Conservation (phyloP, 345 rosid species). For the Eucalyptus decipiens region DNA sequence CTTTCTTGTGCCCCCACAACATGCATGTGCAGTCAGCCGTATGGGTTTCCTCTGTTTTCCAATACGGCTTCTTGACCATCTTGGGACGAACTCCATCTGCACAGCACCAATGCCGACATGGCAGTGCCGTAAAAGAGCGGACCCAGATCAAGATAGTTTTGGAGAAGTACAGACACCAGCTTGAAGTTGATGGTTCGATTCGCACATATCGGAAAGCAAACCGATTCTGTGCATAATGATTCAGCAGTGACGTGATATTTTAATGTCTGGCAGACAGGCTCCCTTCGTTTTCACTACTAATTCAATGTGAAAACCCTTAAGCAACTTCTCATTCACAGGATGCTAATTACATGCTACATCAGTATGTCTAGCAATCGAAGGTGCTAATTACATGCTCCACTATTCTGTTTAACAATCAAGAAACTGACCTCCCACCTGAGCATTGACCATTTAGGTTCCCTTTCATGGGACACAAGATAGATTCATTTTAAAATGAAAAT, state of each 20-base stretch:
- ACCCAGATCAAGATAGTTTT: background rate
- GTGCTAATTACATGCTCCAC: background rate
- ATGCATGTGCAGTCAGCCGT: background rate
- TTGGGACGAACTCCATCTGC: background rate
- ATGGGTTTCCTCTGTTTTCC: background rate
- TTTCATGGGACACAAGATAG: background rate
- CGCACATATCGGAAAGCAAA: background rate
- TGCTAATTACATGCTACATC: background rate
- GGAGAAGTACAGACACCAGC: background rate
- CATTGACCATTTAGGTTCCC: background rate
- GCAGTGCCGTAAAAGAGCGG: background rate
- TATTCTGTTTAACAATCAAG: background rate
- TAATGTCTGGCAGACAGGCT: background rate
- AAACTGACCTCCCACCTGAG: background rate
- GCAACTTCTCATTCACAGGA: background rate
- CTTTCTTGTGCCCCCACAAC: background rate
- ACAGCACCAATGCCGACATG: background rate
- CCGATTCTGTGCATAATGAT: background rate
- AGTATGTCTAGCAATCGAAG: background rate
- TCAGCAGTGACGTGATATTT: background rate
- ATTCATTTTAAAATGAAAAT: background rate
- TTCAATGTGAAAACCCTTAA: background rate
- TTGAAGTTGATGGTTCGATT: background rate
- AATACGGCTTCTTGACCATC: background rate
- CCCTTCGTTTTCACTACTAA: background rate